phyloP scores from a whole-genome alignment of 768 basidiomycete genomes.

The Boletus subcaerulescens region DNA sequence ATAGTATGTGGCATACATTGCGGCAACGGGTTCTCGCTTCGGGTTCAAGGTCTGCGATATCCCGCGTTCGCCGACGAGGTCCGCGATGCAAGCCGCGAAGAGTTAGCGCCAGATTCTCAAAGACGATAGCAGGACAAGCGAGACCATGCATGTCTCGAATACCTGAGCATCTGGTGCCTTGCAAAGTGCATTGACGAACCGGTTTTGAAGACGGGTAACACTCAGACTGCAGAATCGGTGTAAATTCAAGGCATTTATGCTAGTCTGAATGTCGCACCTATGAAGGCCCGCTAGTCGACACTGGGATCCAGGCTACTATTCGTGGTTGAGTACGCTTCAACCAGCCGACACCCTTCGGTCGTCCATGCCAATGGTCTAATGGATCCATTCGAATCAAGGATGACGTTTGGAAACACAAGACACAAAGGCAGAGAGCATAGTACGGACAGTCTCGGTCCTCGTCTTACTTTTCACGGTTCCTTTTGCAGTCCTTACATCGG shows the following conservation, averaged over 20 bases:
- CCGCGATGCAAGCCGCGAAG: background rate
- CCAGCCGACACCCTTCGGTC: too few species aligned
- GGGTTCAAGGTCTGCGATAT: background rate
- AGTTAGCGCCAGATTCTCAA: slow-evolving; percentile 36
- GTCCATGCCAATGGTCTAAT: too few species aligned
- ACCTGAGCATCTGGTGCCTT: slow-evolving; percentile 17
- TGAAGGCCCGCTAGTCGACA: background rate
- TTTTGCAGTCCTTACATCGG: too few species aligned
- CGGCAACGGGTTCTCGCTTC: background rate
- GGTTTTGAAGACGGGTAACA: slow-evolving; percentile 19
- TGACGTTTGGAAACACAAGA: too few species aligned
- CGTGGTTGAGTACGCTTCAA: too few species aligned
- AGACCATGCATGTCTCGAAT: slow-evolving; percentile 5
- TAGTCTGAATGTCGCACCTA: background rate
- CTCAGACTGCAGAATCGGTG: slow-evolving; percentile 13
- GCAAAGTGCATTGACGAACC: slow-evolving; percentile 11
- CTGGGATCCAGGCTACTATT: background rate
- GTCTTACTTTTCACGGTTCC: too few species aligned
- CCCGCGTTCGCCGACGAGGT: background rate
- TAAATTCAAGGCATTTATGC: background rate
- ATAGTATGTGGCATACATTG: slow-evolving; percentile 17
- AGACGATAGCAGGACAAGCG: slow-evolving; percentile 32
- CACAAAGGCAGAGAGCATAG: too few species aligned
- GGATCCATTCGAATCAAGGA: too few species aligned
- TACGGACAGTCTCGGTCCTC: too few species aligned